Conservation (phyloP, 169 alveolate genomes). For the Plasmodium berghei region DNA sequence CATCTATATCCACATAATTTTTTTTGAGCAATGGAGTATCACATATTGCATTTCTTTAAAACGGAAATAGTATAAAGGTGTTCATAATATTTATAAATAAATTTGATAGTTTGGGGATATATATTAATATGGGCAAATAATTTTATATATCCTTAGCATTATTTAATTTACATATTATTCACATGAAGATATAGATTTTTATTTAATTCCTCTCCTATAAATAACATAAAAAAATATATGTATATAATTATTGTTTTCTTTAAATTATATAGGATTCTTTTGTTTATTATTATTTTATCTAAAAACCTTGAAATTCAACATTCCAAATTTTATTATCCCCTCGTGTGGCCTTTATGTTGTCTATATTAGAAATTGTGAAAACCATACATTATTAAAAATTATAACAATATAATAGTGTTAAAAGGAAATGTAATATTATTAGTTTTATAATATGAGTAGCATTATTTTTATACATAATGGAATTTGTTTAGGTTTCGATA, state of each 20-base stretch:
- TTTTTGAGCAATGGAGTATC: conserved; percentile 58
- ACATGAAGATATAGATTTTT: conserved; percentile 72
- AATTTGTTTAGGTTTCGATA: conserved; percentile 10
- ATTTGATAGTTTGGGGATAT: conserved; percentile 10
- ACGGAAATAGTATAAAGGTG: not conserved
- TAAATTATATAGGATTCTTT: conserved; percentile 1
- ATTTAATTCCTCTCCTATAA: conserved; percentile 30
- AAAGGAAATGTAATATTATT: not conserved
- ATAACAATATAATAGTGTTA: conserved; percentile 9
- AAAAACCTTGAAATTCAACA: conserved; percentile 72
- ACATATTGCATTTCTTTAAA: conserved; percentile 67
- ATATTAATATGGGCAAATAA: not conserved
- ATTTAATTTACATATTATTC: conserved; percentile 40
- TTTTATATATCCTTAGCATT: not conserved
- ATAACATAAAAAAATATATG: not conserved
- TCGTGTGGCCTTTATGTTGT: conserved; percentile 58
- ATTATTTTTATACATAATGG: conserved; percentile 48
- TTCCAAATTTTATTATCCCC: conserved; percentile 65
- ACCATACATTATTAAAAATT: not conserved
- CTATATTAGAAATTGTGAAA: conserved; percentile 4
- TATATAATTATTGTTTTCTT: not conserved
- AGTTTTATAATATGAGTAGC: not conserved
- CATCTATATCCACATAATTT: conserved; percentile 56
- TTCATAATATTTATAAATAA: conserved; percentile 1
- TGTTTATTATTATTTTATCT: not conserved